Percentiles rank a stretch among this genome's conserved stretches.
These are phyloP conservation scores for Chimonanthus salicifolius DNA, from an alignment of 164 flowering plant species.

Conservation along the genomic window DNA sequence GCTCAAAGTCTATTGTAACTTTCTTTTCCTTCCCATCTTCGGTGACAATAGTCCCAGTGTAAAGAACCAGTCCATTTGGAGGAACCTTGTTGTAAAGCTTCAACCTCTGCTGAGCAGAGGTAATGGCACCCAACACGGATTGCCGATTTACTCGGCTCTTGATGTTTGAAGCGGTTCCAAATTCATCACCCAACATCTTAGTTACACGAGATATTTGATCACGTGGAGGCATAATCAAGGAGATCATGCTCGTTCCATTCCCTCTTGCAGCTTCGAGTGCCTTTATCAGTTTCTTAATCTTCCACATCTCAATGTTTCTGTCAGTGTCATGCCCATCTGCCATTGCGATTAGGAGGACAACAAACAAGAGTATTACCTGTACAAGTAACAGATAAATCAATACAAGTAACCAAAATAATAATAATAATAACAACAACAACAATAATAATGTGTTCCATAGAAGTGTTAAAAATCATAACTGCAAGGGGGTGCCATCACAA, in stretches of 20 bases:
- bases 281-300: conserved; percentile 13
- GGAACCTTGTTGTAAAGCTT: conserved; percentile 16
- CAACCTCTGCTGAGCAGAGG: conserved; percentile 16
- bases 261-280: conserved; percentile 14
- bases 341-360: conserved; percentile 1
- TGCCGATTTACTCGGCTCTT: conserved; percentile 13
- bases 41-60: conserved; percentile 13
- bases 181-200: conserved; percentile 15
- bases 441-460: too few species aligned
- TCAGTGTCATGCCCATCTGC: conserved; percentile 15
- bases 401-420: too few species aligned
- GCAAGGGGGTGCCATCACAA: too few species aligned
- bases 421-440: too few species aligned
- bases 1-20: conserved; percentile 14
- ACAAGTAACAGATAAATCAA: too few species aligned
- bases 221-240: conserved; percentile 15
- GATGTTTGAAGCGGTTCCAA: conserved; percentile 16
- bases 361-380: not conserved
- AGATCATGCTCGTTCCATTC: conserved; percentile 17
- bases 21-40: conserved; percentile 18
- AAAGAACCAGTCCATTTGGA: conserved; percentile 13
- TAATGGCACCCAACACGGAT: conserved; percentile 14
- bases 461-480: too few species aligned
- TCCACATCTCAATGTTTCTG: conserved; percentile 15
- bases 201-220: conserved; percentile 14